A percentile compares a stretch with the other conserved stretches of the same genome.
phyloP scores from a whole-genome alignment of 306 rosid species.

The Begonia fuchsioides region DNA sequence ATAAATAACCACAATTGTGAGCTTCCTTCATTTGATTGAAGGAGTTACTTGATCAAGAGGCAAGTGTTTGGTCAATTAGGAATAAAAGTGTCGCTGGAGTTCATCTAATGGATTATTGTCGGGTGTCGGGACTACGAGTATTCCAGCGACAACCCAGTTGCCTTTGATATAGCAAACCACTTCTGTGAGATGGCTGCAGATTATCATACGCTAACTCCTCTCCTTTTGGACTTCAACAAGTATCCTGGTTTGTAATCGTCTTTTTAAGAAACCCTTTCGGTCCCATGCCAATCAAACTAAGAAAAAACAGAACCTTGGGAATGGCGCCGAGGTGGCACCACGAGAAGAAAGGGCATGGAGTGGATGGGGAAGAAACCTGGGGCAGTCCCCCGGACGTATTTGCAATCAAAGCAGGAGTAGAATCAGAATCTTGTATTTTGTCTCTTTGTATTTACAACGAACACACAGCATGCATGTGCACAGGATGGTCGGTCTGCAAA shows the following conservation, averaged over 20 bases:
- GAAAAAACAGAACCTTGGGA: constrained; percentile 36
- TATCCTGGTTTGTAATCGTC: constrained; percentile 70
- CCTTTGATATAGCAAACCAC: constrained; percentile 83
- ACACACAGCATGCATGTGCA: too few species aligned
- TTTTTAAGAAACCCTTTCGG: too few species aligned
- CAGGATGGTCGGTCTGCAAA: too few species aligned
- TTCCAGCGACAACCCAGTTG: constrained; percentile 67
- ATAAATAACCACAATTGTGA: constrained; percentile 63
- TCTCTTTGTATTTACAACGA: too few species aligned
- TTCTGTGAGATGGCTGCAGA: constrained; percentile 80
- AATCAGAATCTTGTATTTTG: too few species aligned
- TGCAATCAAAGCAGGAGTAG: neutral
- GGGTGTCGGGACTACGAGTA: constrained; percentile 66
- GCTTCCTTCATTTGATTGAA: constrained; percentile 21
- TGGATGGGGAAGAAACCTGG: neutral
- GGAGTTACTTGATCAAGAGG: too few species aligned
- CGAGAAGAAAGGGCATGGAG: constrained; percentile 42
- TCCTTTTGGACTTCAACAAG: constrained; percentile 47
- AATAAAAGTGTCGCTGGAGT: too few species aligned
- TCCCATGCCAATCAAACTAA: neutral
- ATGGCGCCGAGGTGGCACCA: constrained; percentile 20
- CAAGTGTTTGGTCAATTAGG: too few species aligned
- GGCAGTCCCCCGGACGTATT: neutral
- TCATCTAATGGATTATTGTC: too few species aligned
- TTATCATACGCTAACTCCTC: constrained; percentile 69